These are phyloP conservation scores for Calocybe cyanea DNA, from an alignment of 768 basidiomycete species.

Conservation along the genomic window DNA sequence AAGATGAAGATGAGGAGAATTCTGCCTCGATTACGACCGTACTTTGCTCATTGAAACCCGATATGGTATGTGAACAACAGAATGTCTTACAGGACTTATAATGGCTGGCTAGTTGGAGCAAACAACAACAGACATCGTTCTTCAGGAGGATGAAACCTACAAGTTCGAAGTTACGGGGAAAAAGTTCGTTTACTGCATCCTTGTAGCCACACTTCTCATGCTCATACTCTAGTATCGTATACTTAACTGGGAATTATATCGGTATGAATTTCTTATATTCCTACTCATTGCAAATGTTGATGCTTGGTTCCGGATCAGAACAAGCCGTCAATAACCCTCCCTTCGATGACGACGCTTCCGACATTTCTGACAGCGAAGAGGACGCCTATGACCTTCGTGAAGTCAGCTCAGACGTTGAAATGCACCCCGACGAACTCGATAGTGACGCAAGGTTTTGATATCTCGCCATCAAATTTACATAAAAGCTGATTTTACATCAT, in stretches of 20 bases:
- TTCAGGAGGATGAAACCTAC: slow-evolving; percentile 64
- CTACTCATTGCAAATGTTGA: not conserved
- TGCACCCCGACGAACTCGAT: slow-evolving; percentile 58
- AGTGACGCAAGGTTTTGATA: slow-evolving; percentile 50
- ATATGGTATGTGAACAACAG: slow-evolving; percentile 54
- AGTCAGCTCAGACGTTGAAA: slow-evolving; percentile 81
- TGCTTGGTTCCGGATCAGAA: slow-evolving; percentile 38
- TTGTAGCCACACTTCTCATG: not conserved
- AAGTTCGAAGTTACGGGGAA: slow-evolving; percentile 72
- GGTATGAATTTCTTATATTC: slow-evolving; percentile 32
- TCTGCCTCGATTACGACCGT: slow-evolving; percentile 43
- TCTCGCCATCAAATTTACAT: not conserved
- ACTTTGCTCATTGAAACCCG: slow-evolving; percentile 76
- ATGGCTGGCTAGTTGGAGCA: slow-evolving; percentile 64
- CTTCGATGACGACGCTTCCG: slow-evolving; percentile 35
- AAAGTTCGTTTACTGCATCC: slow-evolving; percentile 50
- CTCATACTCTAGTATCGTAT: slow-evolving; percentile 50
- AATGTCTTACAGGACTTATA: not conserved
- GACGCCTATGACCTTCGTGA: slow-evolving; percentile 61
- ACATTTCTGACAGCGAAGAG: slow-evolving; percentile 34
- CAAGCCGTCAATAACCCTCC: slow-evolving; percentile 50
- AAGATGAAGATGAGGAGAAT: slow-evolving; percentile 38
- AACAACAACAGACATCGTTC: slow-evolving; percentile 61
- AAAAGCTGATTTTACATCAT: not conserved
- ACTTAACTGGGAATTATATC: slow-evolving; percentile 84